Base-by-base conservation (phyloP, 495 filamentous ascomycete species). In the Penicillium canariense region DNA sequence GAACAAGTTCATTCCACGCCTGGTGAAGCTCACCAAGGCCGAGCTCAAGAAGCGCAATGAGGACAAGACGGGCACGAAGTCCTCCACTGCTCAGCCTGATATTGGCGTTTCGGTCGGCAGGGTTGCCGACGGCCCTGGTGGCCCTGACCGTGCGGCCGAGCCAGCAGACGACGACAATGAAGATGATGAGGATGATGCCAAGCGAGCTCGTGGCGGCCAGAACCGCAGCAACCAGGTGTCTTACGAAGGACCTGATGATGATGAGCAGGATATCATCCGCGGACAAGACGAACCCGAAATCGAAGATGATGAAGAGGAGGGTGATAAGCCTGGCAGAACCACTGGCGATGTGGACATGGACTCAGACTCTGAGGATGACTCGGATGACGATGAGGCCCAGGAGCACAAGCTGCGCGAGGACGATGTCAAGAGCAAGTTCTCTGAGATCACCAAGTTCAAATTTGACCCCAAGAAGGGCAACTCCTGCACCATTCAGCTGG, bases 191-290 rank as follows among this genome's bases (percentile, higher is more conserved):
- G 91, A 88, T 54, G 93, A 97, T 67, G 91, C 91, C 42, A 96
- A 94, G 28, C 83, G 84, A 49, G 83, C 85, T 51, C 89, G 90
- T 69, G 81, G 86, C 60, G 80, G 77, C 49, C 81, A 84, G 14
- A 92, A 94, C 67, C 81, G 87, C 42, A 71, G 75, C 40, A 88
- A 96, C 71, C 88, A 85, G 30, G 83, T 92, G 7, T 90, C 88
- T 11, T 98, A 97, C 65, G 95, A 88, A 32, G 91, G 81, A 6
- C 91, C 91, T 27, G 93, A 97, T 62, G 93, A 96, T 27, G 95
- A 89, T 5, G 94, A 98, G 66, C 84, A 91, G 58, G 84, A 72
- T 17, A 86, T 93, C 58, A 71, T 87, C 38, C 62, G 58, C n/a
- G 62, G 60, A 12, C 70, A 72, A 78, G 71, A 75, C 66, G 61